These are phyloP conservation scores for Reticulascus tulasneorum DNA, from an alignment of 2,329 filamentous ascomycete species.

Conservation along the genomic window DNA sequence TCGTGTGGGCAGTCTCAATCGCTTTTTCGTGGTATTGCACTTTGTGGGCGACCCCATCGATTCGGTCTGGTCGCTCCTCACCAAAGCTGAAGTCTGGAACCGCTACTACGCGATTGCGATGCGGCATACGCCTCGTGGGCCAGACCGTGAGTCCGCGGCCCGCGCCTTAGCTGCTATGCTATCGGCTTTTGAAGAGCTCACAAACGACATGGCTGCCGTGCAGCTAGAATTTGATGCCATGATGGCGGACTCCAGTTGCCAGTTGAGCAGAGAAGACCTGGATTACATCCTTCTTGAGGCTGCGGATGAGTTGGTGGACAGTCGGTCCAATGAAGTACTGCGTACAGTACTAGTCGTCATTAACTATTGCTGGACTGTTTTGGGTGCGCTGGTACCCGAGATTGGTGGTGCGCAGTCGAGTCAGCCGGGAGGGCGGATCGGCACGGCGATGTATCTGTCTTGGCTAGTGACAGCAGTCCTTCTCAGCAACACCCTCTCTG, in stretches of 20 bases:
- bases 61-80: background rate
- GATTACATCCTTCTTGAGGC: constrained; percentile 1
- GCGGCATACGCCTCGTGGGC: background rate
- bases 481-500: constrained; percentile 12
- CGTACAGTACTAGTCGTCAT: constrained; percentile 8
- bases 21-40: background rate
- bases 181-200: constrained; percentile 12
- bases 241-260: background rate
- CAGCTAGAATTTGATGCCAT: constrained; percentile 5
- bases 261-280: background rate
- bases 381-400: constrained; percentile 1
- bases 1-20: constrained; percentile 2
- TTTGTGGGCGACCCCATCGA: constrained; percentile 10
- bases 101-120: background rate
- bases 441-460: constrained; percentile 2
- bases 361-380: constrained; percentile 9
- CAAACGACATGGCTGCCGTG: constrained; percentile 6
- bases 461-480: constrained; percentile 4
- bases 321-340: constrained; percentile 1
- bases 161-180: constrained; percentile 6
- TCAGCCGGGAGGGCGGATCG: constrained; percentile 1
- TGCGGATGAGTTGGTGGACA: constrained; percentile 5
- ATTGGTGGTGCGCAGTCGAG: background rate
- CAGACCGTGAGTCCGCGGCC: background rate
- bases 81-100: constrained; percentile 1